Conservation (phyloP, 1,284 basidiomycete genomes). For the Thelephora terrestris region DNA sequence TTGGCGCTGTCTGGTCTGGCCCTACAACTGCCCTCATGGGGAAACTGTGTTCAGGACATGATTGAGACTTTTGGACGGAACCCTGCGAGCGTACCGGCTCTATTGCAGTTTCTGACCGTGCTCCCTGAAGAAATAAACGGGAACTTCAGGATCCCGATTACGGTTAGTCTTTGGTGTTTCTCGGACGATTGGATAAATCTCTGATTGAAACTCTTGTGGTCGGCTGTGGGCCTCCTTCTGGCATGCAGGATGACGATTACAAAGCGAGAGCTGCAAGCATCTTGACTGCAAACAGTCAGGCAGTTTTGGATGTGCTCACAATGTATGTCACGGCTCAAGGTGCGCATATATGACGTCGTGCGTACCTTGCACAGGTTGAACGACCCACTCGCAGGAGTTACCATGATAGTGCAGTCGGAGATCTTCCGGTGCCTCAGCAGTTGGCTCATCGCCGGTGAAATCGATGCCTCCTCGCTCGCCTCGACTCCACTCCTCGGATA, state of each 20-base stretch:
- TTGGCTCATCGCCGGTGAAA: conserved; percentile 88
- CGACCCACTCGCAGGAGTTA: conserved; percentile 54
- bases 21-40: conserved; percentile 88
- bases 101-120: conserved; percentile 87
- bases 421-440: conserved; percentile 82
- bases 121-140: conserved; percentile 85
- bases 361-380: conserved; percentile 3
- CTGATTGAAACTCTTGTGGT: neutral
- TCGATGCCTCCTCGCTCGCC: conserved; percentile 55
- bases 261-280: conserved; percentile 53
- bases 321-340: conserved; percentile 90
- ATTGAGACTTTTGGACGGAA: conserved; percentile 82
- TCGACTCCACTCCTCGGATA: conserved; percentile 78
- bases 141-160: conserved; percentile 84
- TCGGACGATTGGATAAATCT: too few relatives aligned
- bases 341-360: conserved; percentile 26
- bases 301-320: conserved; percentile 71
- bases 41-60: conserved; percentile 71
- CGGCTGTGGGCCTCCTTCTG: conserved; percentile 1
- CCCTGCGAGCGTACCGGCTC: conserved; percentile 71
- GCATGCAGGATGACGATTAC: conserved; percentile 68
- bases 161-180: conserved; percentile 43
- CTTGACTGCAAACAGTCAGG: conserved; percentile 63
- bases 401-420: conserved; percentile 70
- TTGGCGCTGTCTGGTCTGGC: conserved; percentile 87